These are phyloP conservation scores for Cubamyces sp. DNA, from an alignment of 768 basidiomycete genomes.

Conservation along the genomic window DNA sequence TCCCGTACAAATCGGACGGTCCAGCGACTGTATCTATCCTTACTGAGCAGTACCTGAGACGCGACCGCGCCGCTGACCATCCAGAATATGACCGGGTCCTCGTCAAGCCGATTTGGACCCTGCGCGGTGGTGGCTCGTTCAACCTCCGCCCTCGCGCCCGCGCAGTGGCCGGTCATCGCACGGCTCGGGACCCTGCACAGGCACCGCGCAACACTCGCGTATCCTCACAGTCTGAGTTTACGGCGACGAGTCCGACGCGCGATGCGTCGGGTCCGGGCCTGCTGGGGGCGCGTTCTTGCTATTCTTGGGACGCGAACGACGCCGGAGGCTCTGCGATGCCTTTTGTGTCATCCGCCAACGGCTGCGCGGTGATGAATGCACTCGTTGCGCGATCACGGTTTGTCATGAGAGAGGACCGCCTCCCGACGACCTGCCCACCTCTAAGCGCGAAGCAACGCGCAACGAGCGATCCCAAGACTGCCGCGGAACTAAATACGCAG, in stretches of 20 bases:
- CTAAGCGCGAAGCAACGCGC: slow-evolving; percentile 4
- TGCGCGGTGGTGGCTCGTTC: background rate
- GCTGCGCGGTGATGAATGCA: slow-evolving; percentile 5
- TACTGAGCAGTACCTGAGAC: slow-evolving; percentile 3
- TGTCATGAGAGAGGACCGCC: background rate
- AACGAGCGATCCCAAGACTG: background rate
- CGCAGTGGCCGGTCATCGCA: slow-evolving; percentile 6
- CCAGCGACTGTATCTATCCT: slow-evolving; percentile 1
- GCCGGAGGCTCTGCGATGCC: background rate
- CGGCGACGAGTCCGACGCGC: background rate
- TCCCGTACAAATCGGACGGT: background rate
- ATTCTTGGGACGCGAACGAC: background rate
- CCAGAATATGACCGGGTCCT: background rate
- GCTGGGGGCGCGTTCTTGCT: slow-evolving; percentile 4
- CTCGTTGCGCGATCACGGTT: background rate
- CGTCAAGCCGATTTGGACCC: background rate
- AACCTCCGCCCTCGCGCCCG: background rate
- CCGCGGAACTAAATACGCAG: background rate
- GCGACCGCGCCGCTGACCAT: background rate
- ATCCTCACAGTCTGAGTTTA: background rate
- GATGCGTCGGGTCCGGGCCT: background rate
- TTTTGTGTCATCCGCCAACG: background rate
- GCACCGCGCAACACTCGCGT: slow-evolving; percentile 2
- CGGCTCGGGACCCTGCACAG: slow-evolving; percentile 13
- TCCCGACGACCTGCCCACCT: background rate